Conservation (phyloP, 139 green algal species). For the Closterium sp. region DNA sequence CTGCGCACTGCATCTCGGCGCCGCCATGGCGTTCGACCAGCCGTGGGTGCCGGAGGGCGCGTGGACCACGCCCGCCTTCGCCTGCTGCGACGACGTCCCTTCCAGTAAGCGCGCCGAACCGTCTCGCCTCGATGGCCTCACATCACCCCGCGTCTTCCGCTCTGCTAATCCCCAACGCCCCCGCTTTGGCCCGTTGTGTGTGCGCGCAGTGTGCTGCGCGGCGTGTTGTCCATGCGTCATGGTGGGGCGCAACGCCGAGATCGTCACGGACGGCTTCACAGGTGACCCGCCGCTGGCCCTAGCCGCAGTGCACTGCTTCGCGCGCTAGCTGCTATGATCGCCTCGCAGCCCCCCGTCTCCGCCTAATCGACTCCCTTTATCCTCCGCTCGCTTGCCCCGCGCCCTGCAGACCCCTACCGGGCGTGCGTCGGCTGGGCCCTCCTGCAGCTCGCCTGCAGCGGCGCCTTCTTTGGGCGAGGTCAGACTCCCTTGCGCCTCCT, state of each 20-base stretch:
- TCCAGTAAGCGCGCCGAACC: background rate
- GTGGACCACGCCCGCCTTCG: background rate
- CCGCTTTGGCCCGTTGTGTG: background rate
- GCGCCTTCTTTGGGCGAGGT: background rate
- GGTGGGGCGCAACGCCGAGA: slow-evolving; percentile 16
- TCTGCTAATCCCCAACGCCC: background rate
- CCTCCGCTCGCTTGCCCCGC: background rate
- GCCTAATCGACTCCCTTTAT: background rate
- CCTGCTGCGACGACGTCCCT: background rate
- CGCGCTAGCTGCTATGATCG: background rate
- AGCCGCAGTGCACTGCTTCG: background rate
- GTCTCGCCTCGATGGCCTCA: background rate
- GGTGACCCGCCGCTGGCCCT: background rate
- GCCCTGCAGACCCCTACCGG: background rate
- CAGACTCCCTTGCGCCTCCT: background rate
- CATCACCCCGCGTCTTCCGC: background rate
- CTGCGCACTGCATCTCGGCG: background rate
- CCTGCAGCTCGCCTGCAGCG: background rate
- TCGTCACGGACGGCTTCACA: slow-evolving; percentile 17
- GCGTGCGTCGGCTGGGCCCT: background rate
- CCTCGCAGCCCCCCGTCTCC: background rate
- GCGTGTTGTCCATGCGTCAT: slow-evolving; percentile 23
- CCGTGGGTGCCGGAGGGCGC: background rate
- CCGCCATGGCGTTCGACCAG: background rate
- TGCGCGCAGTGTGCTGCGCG: slow-evolving; percentile 14